Evolutionary conservation across 768 basidiomycete genomes (phyloP).

Genomic region (Mycena epipterygia): DNA sequence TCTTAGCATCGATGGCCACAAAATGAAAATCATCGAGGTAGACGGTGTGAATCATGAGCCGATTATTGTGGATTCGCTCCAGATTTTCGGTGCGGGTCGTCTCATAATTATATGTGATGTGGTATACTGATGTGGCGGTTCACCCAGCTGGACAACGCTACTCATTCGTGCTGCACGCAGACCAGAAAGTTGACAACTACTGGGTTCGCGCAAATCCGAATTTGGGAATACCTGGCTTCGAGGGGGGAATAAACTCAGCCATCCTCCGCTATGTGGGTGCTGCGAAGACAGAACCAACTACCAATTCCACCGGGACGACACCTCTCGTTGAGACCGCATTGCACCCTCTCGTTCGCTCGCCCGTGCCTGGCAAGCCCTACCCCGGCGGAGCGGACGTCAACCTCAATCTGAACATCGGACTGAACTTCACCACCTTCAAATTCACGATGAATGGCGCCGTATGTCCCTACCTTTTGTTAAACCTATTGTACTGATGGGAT

Average conservation of each 20-base stretch:
- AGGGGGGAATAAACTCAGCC: slow-evolving; percentile 55
- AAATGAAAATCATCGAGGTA: slow-evolving; percentile 38
- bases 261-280: slow-evolving; percentile 56
- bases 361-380: slow-evolving; percentile 46
- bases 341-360: slow-evolving; percentile 45
- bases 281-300: slow-evolving; percentile 40
- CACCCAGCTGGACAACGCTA: slow-evolving; percentile 55
- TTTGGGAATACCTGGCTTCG: slow-evolving; percentile 50
- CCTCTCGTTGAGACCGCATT: too few species aligned
- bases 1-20: slow-evolving; percentile 63
- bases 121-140: slow-evolving; percentile 35
- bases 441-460: slow-evolving; percentile 47
- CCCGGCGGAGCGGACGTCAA: slow-evolving; percentile 56
- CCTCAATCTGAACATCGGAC: slow-evolving; percentile 50
- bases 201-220: too few species aligned
- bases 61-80: slow-evolving; percentile 52
- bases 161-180: slow-evolving; percentile 56
- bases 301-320: too few species aligned
- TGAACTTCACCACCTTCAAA: slow-evolving; percentile 38
- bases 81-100: too few species aligned
- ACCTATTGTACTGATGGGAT: too few species aligned
- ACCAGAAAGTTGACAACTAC: slow-evolving; percentile 54
- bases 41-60: slow-evolving; percentile 55
- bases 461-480: slow-evolving; percentile 55
- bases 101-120: slow-evolving; percentile 38